Conservation (phyloP, 192 early-diverging fungal species). For the Glomus cerebriforme region DNA sequence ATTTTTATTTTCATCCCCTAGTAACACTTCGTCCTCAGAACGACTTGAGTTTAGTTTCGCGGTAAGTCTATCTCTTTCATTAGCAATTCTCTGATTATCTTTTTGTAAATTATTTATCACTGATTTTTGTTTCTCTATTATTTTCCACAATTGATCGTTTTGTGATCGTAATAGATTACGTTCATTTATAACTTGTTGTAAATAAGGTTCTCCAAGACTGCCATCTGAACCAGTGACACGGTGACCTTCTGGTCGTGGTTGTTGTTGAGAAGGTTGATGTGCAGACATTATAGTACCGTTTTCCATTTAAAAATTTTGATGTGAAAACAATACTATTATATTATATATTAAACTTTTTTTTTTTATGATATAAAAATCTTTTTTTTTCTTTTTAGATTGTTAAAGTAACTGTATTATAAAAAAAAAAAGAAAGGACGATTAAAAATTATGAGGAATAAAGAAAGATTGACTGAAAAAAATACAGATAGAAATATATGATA, state of each 20-base stretch:
- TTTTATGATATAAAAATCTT: not conserved
- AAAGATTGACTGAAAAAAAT: too few species aligned
- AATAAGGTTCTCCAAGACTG: not conserved
- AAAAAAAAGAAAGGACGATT: not conserved
- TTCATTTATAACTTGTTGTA: constrained; percentile 53
- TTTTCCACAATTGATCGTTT: constrained; percentile 88
- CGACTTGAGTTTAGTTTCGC: not conserved
- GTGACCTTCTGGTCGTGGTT: not conserved
- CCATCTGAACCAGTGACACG: constrained; percentile 14
- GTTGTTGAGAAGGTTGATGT: constrained; percentile 1
- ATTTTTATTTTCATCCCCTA: not conserved
- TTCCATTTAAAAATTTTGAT: not conserved
- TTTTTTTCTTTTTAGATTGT: not conserved
- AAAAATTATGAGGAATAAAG: not conserved
- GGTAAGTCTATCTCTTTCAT: constrained; percentile 35
- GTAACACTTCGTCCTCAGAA: not conserved
- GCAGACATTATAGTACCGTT: constrained; percentile 3
- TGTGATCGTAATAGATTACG: constrained; percentile 75
- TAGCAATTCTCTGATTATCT: constrained; percentile 43
- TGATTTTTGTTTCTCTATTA: constrained; percentile 86
- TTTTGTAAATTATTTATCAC: constrained; percentile 89
- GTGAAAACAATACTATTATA: not conserved
- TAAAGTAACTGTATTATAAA: not conserved
- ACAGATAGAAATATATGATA: too few species aligned
- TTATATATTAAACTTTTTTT: not conserved